Evolutionary conservation across 2,329 filamentous ascomycete species (phyloP), one percentile per base, ranked within the genome.

Genomic region (Gaeumannomyces sp.): DNA sequence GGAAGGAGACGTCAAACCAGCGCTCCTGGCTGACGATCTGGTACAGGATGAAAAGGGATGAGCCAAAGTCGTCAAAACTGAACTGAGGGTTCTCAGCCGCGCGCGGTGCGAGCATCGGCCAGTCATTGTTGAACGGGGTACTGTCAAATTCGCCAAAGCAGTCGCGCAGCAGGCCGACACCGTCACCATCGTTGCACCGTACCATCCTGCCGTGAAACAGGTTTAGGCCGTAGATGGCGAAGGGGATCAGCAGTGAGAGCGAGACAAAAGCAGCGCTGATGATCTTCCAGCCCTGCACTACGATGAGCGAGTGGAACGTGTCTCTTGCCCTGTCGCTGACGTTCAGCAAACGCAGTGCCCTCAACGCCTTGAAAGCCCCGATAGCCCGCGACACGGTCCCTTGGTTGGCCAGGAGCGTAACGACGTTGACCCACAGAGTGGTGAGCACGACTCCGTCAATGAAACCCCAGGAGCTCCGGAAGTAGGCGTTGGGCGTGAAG

Each of bases 11-110:
- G 74, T 97, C 93, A 14, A 89, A 88, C 95, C 96, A 99, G 45
- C 95, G 95, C 81, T 99, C 96, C 76, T 99, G 95, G 63, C 94
- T 98, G 58, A 98, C 94, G 76, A 99, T 97, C 75, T 98, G 93
- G 79, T 97, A 99, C 66, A 99, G 90, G 67, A 96, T 96, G 79
- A 98, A 98, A 45, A 99, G 82, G 0, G 94, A 90, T 64, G 91
- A 86, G n/a, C 90, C 91, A 72, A 99, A 99, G 73, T 96, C 90
- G 75, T 99, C 95, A 73, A 99, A 99, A 74, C 90, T 90, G 77
- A 90, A 98, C 73, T 87, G 96, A 0, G 89, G 87, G 71, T 99
- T 98, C 1, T 85, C 77, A 14, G 89, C 92, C 60, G 89, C 86
- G 64, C 95, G 87, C 7, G 95, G 95, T 2, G 93, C 89, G 13